A percentile compares a stretch with the other conserved stretches of the same genome.
phyloP scores from a whole-genome alignment of 1,139 yeast species.

The Candida tropicalis region DNA sequence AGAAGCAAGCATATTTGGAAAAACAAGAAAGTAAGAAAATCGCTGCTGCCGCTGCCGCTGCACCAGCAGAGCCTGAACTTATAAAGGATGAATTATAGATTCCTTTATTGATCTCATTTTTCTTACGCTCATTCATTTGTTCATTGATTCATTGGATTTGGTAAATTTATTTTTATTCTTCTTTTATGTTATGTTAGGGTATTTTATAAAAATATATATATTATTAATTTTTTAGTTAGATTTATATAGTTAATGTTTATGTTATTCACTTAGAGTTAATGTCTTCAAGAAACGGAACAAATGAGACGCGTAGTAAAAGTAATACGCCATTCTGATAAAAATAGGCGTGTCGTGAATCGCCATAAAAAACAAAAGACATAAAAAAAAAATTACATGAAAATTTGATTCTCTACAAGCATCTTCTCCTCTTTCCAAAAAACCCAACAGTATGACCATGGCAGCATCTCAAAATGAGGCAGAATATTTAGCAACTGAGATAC shows the following conservation, averaged over 20 bases:
- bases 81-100: slow-evolving; percentile 22
- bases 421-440: neutral
- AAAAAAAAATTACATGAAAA: neutral
- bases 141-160: neutral
- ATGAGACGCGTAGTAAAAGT: neutral
- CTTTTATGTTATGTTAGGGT: neutral
- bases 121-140: neutral
- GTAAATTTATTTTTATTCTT: neutral
- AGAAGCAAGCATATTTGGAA: slow-evolving; percentile 29
- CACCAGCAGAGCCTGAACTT: slow-evolving; percentile 13
- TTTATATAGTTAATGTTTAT: neutral
- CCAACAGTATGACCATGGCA: slow-evolving; percentile 41
- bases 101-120: too few species aligned
- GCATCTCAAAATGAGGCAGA: slow-evolving; percentile 31
- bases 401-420: neutral
- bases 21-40: slow-evolving; percentile 11
- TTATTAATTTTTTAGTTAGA: neutral
- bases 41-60: slow-evolving; percentile 11
- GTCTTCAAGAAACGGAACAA: neutral
- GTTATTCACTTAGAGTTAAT: neutral
- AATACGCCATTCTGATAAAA: neutral
- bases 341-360: neutral
- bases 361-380: neutral
- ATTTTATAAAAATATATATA: slow-evolving; percentile 1
- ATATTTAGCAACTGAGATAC: slow-evolving; percentile 29